These are phyloP conservation scores for Licmophora abbreviata DNA, from an alignment of 108 stramenopile species.

Conservation along the genomic window DNA sequence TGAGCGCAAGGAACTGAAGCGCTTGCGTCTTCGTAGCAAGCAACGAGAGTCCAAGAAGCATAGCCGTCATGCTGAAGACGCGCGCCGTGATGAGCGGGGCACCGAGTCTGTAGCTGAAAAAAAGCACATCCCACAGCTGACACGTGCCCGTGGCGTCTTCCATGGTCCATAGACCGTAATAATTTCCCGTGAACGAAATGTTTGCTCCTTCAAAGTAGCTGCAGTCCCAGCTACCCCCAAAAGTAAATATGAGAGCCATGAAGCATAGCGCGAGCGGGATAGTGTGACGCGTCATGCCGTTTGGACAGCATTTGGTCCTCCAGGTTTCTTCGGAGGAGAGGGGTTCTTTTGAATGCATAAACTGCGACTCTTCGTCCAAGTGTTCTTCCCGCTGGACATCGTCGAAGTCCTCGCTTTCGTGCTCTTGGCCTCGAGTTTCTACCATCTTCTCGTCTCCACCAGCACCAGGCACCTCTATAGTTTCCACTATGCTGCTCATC, in stretches of 20 bases:
- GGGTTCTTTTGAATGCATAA: too few relatives aligned
- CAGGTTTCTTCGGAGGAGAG: too few relatives aligned
- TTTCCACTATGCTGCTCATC: too few relatives aligned
- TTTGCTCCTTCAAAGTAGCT: slow-evolving; percentile 12
- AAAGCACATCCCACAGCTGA: slow-evolving; percentile 23
- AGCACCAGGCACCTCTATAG: too few relatives aligned
- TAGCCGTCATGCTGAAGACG: slow-evolving; percentile 15
- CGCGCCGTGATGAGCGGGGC: slow-evolving; percentile 9
- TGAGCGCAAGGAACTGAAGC: slow-evolving; percentile 5
- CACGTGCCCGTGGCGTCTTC: slow-evolving; percentile 8
- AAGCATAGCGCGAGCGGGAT: neutral
- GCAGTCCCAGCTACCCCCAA: slow-evolving; percentile 9
- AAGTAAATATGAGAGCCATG: neutral
- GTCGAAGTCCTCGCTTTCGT: too few relatives aligned
- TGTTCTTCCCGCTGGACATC: too few relatives aligned
- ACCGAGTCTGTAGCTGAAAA: slow-evolving; percentile 14
- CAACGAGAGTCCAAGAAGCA: slow-evolving; percentile 17
- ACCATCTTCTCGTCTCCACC: too few relatives aligned
- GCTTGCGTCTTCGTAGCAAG: slow-evolving; percentile 17
- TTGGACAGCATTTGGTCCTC: slow-evolving; percentile 5
- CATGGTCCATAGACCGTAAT: slow-evolving; percentile 14
- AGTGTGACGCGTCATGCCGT: neutral
- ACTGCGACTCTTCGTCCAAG: too few relatives aligned
- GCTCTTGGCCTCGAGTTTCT: too few relatives aligned
- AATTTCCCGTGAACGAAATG: slow-evolving; percentile 9